phyloP scores from a whole-genome alignment of 345 rosid species.

The Dipteronia dyeriana region DNA sequence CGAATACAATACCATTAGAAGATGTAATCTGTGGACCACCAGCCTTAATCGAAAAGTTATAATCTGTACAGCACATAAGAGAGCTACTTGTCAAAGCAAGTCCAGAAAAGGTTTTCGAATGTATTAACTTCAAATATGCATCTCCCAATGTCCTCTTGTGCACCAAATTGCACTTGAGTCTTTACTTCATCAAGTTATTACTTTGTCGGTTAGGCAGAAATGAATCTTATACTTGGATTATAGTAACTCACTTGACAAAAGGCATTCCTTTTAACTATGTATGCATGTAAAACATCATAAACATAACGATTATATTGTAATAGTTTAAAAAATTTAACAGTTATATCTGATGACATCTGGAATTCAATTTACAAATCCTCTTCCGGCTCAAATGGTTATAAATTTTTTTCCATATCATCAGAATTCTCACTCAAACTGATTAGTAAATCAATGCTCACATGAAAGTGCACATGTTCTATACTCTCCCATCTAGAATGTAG shows the following conservation, averaged over 20 bases:
- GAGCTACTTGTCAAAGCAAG: neutral
- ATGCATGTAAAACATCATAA: neutral
- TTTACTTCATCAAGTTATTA: neutral
- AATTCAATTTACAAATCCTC: neutral
- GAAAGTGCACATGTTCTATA: neutral
- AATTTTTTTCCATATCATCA: neutral
- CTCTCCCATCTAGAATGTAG: neutral
- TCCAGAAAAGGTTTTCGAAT: neutral
- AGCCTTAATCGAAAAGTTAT: conserved; percentile 41
- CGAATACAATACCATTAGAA: too few relatives aligned
- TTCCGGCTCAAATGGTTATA: neutral
- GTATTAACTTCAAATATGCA: neutral
- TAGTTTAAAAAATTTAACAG: neutral
- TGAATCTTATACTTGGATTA: neutral
- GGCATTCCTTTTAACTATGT: neutral
- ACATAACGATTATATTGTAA: neutral
- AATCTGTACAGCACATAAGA: conserved; percentile 37
- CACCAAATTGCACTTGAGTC: neutral
- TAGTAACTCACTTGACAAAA: neutral
- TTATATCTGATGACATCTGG: neutral
- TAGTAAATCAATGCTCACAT: neutral
- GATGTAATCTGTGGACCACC: too few relatives aligned
- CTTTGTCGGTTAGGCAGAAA: neutral
- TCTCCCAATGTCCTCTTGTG: neutral
- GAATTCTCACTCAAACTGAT: neutral